Base-by-base conservation (phyloP, 2,329 filamentous ascomycete species). In the Arthrocladium fulminans region DNA sequence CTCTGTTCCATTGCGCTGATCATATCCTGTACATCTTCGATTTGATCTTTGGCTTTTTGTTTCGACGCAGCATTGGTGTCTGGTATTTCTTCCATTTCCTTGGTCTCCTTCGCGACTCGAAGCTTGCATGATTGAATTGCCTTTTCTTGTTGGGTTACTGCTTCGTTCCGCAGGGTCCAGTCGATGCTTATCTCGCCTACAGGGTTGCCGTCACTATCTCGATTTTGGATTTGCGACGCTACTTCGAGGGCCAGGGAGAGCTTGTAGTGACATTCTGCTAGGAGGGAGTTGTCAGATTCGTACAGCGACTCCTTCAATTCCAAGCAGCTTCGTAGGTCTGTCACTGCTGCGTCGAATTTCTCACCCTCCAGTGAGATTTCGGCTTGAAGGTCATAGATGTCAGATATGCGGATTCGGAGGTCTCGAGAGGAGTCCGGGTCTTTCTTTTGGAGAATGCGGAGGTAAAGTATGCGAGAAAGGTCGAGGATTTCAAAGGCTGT, bases 291-390 rank as follows among this genome's bases (percentile, higher is more conserved):
- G 53, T 94, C 87, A 43, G 83, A 75, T 0, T 86, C 77, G 62
- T 87, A 88, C 2, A 97, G 75, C 44, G 84, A 76, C 58, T 86
- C 70, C 67, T 94, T 94, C 60, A 94, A 79, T 34, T 78, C 77
- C 42, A 97, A 77, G 1, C 88, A 82, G 12, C 83, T 79, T 58
- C 81, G 81, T 45, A 87, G 81, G 66, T 98, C 92, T 40, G 80
- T 76, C 46, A 95, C 86, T n/a, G 92, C 90, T 57, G 87, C 83
- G 35, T 79, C 75, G 63, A 95, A 98, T 71, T 85, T 83, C 68
- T 97, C 92, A 58, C 92, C 95, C 70, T 98, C 92, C 23, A 98
- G 74, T n/a, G 86, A 94, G 53, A 98, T 96, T 67, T 98, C 92
- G 8, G 89, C 86, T 53, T 97, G 84, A 48, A 95, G 77, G 63